Base-by-base conservation (phyloP, 352 stramenopile species). In the Pythium aquatile region DNA sequence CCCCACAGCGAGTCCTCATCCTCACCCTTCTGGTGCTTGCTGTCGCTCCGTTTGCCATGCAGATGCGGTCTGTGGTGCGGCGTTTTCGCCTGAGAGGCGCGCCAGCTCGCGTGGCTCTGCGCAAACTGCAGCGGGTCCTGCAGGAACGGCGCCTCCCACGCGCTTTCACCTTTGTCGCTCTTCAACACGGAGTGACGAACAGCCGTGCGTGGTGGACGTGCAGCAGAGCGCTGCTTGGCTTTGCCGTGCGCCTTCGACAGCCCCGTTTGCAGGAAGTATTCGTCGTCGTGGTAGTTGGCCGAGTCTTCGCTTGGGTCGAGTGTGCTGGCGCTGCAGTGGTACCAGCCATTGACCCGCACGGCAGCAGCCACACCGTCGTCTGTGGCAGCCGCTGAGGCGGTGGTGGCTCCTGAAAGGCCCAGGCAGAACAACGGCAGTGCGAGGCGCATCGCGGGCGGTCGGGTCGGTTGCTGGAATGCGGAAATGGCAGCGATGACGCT, bases 81-180 rank as follows among this genome's bases (percentile, higher is more conserved):
- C 37, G 2, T 7, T 16, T 20, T 47, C 14, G 2, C 39, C 5
- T 24, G 39, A 8, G 39, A 32, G 46, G 30, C 57, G 44, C 57
- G 57, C 57, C 57, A 63, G 46, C 46, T 42, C 44, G 57, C 32
- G 57, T 63, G 57, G 57, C 57, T 63, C 5, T 29, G 47, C 48
- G 37, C 58, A 58, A 65, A 58, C 58, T 49, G 48, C 6, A 65
- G 16, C 7, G 57, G 57, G 46, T 63, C 57, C 24, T 48, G 44
- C n/a, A 63, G 46, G 40, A 65, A 56, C 28, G 49, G 30, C 28
- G 49, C 49, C 8, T 44, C 89, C 35, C 35, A 40, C 35, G 14
- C 80, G 46, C 20, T 24, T 24, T 83, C 69, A 58, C 88, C 79
- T 71, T 78, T 88, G 39, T 90, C 87, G n/a, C 44, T 33, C 39